Conservation (phyloP, 306 rosid species). For the Citrullus amarus region DNA sequence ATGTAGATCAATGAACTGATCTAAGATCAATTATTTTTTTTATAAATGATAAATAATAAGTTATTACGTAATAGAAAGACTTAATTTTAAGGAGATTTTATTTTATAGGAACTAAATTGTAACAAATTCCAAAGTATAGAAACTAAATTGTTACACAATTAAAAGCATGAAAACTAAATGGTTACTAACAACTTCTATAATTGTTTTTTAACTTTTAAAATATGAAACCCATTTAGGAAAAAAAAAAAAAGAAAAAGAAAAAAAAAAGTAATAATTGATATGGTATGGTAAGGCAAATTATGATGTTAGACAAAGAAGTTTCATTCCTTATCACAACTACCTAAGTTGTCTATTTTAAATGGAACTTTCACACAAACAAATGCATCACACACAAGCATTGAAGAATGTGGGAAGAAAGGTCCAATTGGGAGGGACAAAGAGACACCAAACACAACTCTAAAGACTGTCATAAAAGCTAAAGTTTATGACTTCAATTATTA, state of each 20-base stretch:
- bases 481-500: conserved; percentile 1
- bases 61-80: no score
- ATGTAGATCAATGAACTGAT: no score
- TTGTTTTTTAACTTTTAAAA: not conserved
- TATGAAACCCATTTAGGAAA: not conserved
- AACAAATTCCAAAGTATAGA: no score
- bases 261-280: not conserved
- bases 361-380: conserved; percentile 4
- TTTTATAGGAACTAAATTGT: no score
- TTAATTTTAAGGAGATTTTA: no score
- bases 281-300: not conserved
- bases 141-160: no score
- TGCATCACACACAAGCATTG: not conserved
- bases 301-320: not conserved
- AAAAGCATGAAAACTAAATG: no score
- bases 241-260: not conserved
- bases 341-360: not conserved
- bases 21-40: no score
- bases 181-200: no score
- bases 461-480: not conserved
- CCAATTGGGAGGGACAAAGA: not conserved
- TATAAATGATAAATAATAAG: no score
- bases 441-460: not conserved
- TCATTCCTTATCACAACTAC: not conserved
- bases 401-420: not conserved